Evolutionary conservation across 495 filamentous ascomycete genomes (phyloP).

Genomic region (Penicillium bovifimosum): DNA sequence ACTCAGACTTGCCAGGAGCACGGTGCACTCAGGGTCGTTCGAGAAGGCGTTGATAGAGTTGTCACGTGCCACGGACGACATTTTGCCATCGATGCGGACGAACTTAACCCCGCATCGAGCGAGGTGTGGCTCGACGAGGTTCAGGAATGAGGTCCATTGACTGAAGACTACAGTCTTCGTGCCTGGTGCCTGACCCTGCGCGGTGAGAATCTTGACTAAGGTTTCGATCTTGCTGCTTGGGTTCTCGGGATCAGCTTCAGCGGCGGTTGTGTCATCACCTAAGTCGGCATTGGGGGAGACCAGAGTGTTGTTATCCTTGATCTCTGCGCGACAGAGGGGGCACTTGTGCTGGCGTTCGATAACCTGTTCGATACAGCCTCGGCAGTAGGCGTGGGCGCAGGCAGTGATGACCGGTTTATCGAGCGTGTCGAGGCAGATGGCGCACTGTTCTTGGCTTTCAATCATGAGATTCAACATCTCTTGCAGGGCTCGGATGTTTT

Average conservation of each 20-base stretch:
- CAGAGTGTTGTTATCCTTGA: conserved; percentile 51
- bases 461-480: conserved; percentile 73
- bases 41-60: conserved; percentile 61
- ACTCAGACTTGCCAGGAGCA: conserved; percentile 76
- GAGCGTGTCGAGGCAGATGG: conserved; percentile 73
- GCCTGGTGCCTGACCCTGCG: conserved; percentile 57
- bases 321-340: conserved; percentile 77
- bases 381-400: conserved; percentile 80
- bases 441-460: conserved; percentile 77
- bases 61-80: conserved; percentile 64
- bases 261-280: conserved; percentile 44
- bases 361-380: conserved; percentile 68
- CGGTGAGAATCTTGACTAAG: conserved; percentile 70
- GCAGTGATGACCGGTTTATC: conserved; percentile 77
- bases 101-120: conserved; percentile 55
- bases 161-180: conserved; percentile 89
- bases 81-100: conserved; percentile 78
- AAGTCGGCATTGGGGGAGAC: conserved; percentile 59
- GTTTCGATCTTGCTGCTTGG: conserved; percentile 82
- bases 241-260: conserved; percentile 53
- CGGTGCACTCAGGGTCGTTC: conserved; percentile 59
- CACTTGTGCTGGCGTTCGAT: conserved; percentile 79
- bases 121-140: conserved; percentile 70
- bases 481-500: conserved; percentile 70
- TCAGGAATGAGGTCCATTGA: conserved; percentile 88